These are phyloP conservation scores for Diplodia intermedia DNA, from an alignment of 2,329 filamentous ascomycete species.

Conservation along the genomic window DNA sequence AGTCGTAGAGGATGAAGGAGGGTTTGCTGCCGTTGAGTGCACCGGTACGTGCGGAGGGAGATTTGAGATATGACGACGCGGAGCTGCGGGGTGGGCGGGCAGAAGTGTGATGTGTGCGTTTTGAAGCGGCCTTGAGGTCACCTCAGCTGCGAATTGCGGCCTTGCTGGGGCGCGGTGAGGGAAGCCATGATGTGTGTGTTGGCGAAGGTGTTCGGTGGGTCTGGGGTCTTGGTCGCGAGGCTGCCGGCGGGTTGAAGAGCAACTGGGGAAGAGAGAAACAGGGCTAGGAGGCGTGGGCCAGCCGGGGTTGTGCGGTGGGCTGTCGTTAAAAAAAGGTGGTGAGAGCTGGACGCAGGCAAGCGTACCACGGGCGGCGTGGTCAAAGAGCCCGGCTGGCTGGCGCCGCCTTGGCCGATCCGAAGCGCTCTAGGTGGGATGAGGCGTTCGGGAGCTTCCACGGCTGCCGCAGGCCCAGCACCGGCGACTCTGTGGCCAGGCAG, in stretches of 20 bases:
- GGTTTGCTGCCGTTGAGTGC: slow-evolving; percentile 4
- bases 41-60: not conserved
- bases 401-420: slow-evolving; percentile 14
- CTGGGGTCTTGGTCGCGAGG: slow-evolving; percentile 4
- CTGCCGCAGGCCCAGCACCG: not conserved
- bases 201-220: slow-evolving; percentile 20
- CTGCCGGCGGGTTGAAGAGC: slow-evolving; percentile 2
- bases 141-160: slow-evolving; percentile 23
- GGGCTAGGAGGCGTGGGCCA: slow-evolving; percentile 14
- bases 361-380: slow-evolving; percentile 26
- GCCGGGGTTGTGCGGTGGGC: slow-evolving; percentile 23
- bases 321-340: slow-evolving; percentile 29
- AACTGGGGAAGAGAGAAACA: slow-evolving; percentile 11
- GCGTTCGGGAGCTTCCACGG: slow-evolving; percentile 19
- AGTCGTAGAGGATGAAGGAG: slow-evolving; percentile 6
- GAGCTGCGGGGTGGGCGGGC: not conserved
- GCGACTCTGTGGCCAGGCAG: not conserved
- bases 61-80: slow-evolving; percentile 10
- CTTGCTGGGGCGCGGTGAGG: slow-evolving; percentile 23
- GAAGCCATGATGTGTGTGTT: slow-evolving; percentile 22
- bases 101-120: slow-evolving; percentile 8
- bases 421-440: not conserved
- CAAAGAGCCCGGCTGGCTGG: slow-evolving; percentile 21
- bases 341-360: slow-evolving; percentile 27
- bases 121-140: slow-evolving; percentile 9